phyloP scores from a whole-genome alignment of 805 yeast genomes.

The Hanseniaspora taiwanica region DNA sequence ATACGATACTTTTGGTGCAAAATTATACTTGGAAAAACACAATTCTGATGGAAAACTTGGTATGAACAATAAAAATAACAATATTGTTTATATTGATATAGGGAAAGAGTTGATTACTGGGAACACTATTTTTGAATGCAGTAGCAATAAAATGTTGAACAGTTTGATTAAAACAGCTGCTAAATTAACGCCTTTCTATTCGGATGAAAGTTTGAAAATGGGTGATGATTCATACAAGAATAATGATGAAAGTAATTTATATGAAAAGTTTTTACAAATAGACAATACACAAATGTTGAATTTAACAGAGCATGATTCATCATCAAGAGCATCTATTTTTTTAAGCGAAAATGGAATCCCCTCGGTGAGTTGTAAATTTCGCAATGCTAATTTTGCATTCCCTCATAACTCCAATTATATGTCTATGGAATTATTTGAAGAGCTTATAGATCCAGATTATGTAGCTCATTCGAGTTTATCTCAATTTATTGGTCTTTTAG shows the following conservation, averaged over 20 bases:
- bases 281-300: constrained; percentile 16
- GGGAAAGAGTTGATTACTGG: constrained; percentile 36
- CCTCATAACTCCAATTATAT: constrained; percentile 47
- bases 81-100: constrained; percentile 36
- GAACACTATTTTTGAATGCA: constrained; percentile 28
- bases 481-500: constrained; percentile 43
- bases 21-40: constrained; percentile 65
- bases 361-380: constrained; percentile 37
- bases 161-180: constrained; percentile 33
- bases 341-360: constrained; percentile 61
- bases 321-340: constrained; percentile 44
- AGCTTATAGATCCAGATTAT: constrained; percentile 38
- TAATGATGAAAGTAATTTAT: not conserved
- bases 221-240: constrained; percentile 11
- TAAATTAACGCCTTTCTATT: constrained; percentile 31
- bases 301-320: constrained; percentile 33
- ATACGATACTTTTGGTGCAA: constrained; percentile 59
- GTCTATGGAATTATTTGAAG: constrained; percentile 41
- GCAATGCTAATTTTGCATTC: constrained; percentile 17
- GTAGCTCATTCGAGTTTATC: constrained; percentile 43
- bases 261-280: not conserved
- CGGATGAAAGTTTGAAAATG: no score
- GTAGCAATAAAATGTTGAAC: constrained; percentile 46
- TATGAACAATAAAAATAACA: constrained; percentile 29
- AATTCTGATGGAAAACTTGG: no score